These are phyloP conservation scores for Lavandula angustifolia DNA, from an alignment of 257 asterid genomes.

Conservation along the genomic window DNA sequence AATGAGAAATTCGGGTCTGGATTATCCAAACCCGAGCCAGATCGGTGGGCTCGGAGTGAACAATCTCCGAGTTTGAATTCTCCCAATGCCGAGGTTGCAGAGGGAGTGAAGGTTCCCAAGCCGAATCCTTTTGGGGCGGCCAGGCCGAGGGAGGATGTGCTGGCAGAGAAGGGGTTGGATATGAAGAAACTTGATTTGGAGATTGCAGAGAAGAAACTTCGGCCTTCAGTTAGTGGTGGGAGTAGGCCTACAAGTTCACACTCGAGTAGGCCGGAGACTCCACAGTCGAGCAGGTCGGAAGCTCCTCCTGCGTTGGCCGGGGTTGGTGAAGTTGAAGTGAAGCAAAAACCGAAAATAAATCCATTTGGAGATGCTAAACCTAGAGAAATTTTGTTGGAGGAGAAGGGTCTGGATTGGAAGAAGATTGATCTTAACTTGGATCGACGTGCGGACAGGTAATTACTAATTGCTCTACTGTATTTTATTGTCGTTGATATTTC, in stretches of 20 bases:
- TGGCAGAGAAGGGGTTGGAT: constrained; percentile 96
- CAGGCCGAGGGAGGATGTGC: constrained; percentile 90
- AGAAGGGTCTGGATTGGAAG: constrained; percentile 95
- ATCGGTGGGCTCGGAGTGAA: constrained; percentile 70
- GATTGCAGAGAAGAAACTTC: constrained; percentile 62
- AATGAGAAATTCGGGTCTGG: constrained; percentile 45
- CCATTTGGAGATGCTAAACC: constrained; percentile 98
- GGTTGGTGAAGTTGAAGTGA: constrained; percentile 46
- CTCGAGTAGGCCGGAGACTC: constrained; percentile 81
- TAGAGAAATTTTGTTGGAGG: constrained; percentile 89
- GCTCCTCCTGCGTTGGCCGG: constrained; percentile 39
- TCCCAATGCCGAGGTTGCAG: constrained; percentile 41
- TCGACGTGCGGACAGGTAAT: constrained; percentile 72
- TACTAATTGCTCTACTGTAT: no score
- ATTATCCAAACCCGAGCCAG: constrained; percentile 58
- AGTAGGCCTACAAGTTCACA: constrained; percentile 88
- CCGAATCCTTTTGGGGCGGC: constrained; percentile 96
- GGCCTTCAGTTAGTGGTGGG: constrained; percentile 36
- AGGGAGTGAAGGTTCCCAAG: constrained; percentile 51
- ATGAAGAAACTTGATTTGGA: constrained; percentile 84
- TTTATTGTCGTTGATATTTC: background rate
- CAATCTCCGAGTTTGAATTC: constrained; percentile 40
- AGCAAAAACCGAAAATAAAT: constrained; percentile 74
- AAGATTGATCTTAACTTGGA: constrained; percentile 89
- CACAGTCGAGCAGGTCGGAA: constrained; percentile 63